These are phyloP conservation scores for Metschnikowia bowlesiae DNA, from an alignment of 805 yeast genomes.

Conservation along the genomic window DNA sequence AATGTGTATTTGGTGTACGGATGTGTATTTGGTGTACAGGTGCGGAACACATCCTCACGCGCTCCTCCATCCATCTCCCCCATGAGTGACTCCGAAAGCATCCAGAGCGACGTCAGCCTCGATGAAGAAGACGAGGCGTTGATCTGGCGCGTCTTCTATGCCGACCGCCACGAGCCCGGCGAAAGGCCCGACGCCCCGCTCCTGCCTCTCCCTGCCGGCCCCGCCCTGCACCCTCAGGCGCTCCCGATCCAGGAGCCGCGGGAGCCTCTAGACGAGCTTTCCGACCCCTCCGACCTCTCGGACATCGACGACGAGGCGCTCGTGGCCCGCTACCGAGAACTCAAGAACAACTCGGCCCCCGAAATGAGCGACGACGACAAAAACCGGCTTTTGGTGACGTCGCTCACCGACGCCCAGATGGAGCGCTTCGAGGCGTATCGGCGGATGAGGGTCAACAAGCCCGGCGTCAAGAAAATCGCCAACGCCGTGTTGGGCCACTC, in stretches of 20 bases:
- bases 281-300: constrained; percentile 26
- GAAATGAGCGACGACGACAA: constrained; percentile 48
- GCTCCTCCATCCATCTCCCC: not conserved
- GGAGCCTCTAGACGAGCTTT: constrained; percentile 12
- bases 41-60: not conserved
- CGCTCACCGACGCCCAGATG: constrained; percentile 78
- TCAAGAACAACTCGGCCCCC: constrained; percentile 28
- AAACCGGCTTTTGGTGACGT: constrained; percentile 59
- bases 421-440: constrained; percentile 82
- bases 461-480: constrained; percentile 76
- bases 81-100: constrained; percentile 18
- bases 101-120: constrained; percentile 35
- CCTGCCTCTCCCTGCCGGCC: no score
- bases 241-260: not conserved
- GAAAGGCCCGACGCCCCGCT: constrained; percentile 11
- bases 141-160: constrained; percentile 40
- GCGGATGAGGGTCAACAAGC: constrained; percentile 57
- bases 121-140: constrained; percentile 45
- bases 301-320: constrained; percentile 35
- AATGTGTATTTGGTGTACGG: no score
- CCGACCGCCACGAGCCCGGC: constrained; percentile 14
- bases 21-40: not conserved
- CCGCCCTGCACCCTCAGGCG: not conserved
- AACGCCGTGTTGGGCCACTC: constrained; percentile 75
- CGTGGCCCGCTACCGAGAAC: constrained; percentile 25